Percentiles rank a stretch among this genome's conserved stretches.
These are phyloP conservation scores for Solanum aculeatissimum DNA, from an alignment of 305 asterid species.

Conservation along the genomic window DNA sequence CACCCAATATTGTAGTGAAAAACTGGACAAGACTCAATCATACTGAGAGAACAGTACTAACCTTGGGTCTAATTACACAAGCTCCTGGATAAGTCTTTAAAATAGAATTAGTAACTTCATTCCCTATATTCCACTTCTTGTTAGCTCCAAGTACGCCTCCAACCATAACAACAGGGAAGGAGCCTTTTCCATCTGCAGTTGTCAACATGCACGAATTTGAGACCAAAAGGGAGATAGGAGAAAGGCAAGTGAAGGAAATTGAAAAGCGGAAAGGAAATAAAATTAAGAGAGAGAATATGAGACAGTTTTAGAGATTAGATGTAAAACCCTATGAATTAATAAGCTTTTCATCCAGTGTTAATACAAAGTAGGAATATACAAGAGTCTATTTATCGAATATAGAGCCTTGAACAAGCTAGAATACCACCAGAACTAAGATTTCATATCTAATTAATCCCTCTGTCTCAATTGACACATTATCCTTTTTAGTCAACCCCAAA, in stretches of 20 bases:
- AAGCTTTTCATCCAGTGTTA: not conserved
- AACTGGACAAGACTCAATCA: not conserved
- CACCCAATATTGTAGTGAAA: not conserved
- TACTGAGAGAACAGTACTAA: slow-evolving; percentile 15
- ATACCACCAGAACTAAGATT: not conserved
- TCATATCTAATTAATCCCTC: not conserved
- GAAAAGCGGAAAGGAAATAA: not conserved
- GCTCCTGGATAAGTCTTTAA: slow-evolving; percentile 67
- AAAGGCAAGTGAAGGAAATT: not conserved
- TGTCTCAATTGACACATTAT: not conserved
- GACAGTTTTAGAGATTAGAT: not conserved
- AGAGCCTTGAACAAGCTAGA: not conserved
- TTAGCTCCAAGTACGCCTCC: slow-evolving; percentile 93
- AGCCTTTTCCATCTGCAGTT: slow-evolving; percentile 56
- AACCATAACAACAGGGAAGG: slow-evolving; percentile 89
- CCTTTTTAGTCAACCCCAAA: not conserved
- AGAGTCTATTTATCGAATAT: not conserved
- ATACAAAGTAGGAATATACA: not conserved
- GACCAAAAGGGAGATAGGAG: not conserved
- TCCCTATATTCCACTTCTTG: slow-evolving; percentile 73
- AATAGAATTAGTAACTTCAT: slow-evolving; percentile 52
- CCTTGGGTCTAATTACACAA: slow-evolving; percentile 80
- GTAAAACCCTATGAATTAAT: not conserved
- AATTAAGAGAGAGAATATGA: not conserved
- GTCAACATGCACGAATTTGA: not conserved